A percentile compares a stretch with the other conserved stretches of the same genome.
phyloP scores from a whole-genome alignment of 2,329 filamentous ascomycete genomes.

The Sphaceloma murrayae region DNA sequence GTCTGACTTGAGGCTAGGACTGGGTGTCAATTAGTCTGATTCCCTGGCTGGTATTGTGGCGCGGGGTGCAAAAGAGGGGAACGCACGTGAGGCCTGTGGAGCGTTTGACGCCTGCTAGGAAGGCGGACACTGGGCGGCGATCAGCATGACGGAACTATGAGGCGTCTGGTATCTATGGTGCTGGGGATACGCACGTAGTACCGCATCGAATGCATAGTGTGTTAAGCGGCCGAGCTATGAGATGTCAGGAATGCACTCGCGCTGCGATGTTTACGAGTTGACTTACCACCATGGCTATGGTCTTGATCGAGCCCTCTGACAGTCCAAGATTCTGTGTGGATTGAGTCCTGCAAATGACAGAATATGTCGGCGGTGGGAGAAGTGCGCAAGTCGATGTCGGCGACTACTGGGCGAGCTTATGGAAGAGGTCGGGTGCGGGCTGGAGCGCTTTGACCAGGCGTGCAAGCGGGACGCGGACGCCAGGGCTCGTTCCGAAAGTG shows the following conservation, averaged over 20 bases:
- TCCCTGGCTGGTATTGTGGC: constrained; percentile 6
- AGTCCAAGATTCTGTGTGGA: too few relatives aligned
- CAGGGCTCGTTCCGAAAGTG: constrained; percentile 4
- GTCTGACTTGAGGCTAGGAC: constrained; percentile 78
- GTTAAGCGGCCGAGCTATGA: constrained; percentile 82
- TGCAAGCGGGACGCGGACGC: constrained; percentile 3
- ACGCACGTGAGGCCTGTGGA: constrained; percentile 97
- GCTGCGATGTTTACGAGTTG: constrained; percentile 40
- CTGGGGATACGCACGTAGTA: constrained; percentile 58
- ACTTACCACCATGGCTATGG: constrained; percentile 17
- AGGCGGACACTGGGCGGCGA: constrained; percentile 64
- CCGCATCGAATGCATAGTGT: constrained; percentile 93
- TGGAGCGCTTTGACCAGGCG: constrained; percentile 11
- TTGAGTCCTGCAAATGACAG: too few relatives aligned
- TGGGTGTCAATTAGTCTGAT: constrained; percentile 35
- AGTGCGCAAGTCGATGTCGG: too few relatives aligned
- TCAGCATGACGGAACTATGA: constrained; percentile 23
- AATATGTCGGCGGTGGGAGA: too few relatives aligned
- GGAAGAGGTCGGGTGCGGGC: constrained; percentile 16
- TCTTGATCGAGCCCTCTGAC: too few relatives aligned
- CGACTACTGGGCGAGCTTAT: constrained; percentile 1
- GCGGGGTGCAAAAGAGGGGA: constrained; percentile 18
- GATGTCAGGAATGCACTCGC: constrained; percentile 52
- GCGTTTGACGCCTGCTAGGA: constrained; percentile 93
- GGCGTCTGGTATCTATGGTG: constrained; percentile 12